Base-by-base conservation (phyloP, 257 asterid genomes). In the Nicotiana undulata region DNA sequence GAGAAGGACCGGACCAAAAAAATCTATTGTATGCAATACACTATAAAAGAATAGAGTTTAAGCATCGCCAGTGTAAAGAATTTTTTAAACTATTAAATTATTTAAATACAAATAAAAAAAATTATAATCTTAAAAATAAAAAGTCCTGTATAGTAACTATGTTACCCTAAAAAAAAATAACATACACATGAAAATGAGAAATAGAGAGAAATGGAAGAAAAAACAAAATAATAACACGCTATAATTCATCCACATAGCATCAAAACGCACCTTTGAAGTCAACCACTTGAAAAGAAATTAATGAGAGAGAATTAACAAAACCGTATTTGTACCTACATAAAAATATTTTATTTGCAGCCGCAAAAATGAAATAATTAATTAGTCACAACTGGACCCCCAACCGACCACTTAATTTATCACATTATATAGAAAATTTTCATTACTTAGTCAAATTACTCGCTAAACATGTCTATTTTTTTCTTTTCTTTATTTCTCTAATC, bases 371-470 rank as follows among this genome's bases (percentile, higher is more conserved):
- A 56, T 5, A 58, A 37, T 26, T 29, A 60, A 52, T 60, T 76
- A 76, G 61, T 56, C 28, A 9, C 17, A 11, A 76, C 65, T 60
- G 13, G 6, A 7, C 17, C 26, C 13, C 60, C 28, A 78, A 78
- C 82, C 75, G 82, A 79, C 82, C 82, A 79, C 18, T 79, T 79
- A 63, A 44, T 22, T 79, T 13, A 79, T 22, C 28, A 9, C 29
- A 55, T 52, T 3, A 58, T 63, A 22, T 74, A 24, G 9, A 20
- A 28, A 44, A 20, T 79, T 63, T 60, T 3, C 18, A 49, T 44
- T 79, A 4, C 82, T 52, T 26, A 49, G 82, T 79, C 82, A 79
- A 79, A 78, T 17, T 65, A 74, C 82, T 79, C 82, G 75, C 82
- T 46, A 61, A 79, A 79, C 82, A 46, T 79, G 63, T 8, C 49